Percentiles rank a stretch among this genome's conserved stretches.
Conservation (phyloP, 1,284 basidiomycete species). For the Tremellales sp. region DNA sequence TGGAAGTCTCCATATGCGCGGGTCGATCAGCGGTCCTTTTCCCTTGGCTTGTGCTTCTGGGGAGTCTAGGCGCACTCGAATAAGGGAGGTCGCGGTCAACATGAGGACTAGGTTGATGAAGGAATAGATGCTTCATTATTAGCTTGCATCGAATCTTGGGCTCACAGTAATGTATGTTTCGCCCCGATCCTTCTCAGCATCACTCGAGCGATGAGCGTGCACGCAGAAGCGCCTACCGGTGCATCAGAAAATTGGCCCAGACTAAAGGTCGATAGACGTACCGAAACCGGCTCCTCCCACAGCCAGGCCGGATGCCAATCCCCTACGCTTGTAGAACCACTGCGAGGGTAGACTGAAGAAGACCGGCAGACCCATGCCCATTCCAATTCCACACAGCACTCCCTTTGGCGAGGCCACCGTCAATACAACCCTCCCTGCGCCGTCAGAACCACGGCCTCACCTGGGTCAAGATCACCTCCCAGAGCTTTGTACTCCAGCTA, state of each 20-base stretch:
- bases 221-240: slow-evolving; percentile 23
- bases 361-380: slow-evolving; percentile 31
- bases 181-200: slow-evolving; percentile 27
- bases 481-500: slow-evolving; percentile 21
- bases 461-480: slow-evolving; percentile 26
- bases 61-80: slow-evolving; percentile 30
- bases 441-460: too few species aligned
- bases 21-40: slow-evolving; percentile 30
- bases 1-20: slow-evolving; percentile 10
- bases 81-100: slow-evolving; percentile 23
- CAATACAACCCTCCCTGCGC: too few species aligned
- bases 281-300: slow-evolving; percentile 38
- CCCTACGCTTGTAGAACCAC: slow-evolving; percentile 38
- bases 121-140: slow-evolving; percentile 30
- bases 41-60: slow-evolving; percentile 27
- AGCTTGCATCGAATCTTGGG: slow-evolving; percentile 1
- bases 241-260: neutral
- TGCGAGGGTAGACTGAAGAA: slow-evolving; percentile 41
- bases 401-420: slow-evolving; percentile 18
- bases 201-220: slow-evolving; percentile 20
- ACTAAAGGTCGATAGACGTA: slow-evolving; percentile 1
- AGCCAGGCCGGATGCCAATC: slow-evolving; percentile 34
- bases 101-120: slow-evolving; percentile 28
- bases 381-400: slow-evolving; percentile 26
- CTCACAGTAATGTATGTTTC: slow-evolving; percentile 32